phyloP scores from a whole-genome alignment of 192 early-diverging fungal species.

The Podila epigama region DNA sequence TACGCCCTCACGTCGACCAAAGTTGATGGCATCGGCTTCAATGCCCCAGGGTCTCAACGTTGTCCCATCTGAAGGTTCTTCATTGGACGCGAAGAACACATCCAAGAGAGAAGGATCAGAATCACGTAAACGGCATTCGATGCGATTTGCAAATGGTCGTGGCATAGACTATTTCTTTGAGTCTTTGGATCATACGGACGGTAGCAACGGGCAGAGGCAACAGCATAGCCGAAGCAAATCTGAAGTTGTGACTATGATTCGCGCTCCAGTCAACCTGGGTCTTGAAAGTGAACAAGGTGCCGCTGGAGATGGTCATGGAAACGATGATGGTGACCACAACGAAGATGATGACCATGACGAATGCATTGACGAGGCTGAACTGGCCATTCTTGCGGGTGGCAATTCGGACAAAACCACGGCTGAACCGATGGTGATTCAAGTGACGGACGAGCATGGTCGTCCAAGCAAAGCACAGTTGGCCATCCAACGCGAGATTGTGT shows the following conservation, averaged over 20 bases:
- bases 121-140: conserved; percentile 4
- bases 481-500: not conserved
- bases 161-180: conserved; percentile 4
- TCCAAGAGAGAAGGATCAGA: not conserved
- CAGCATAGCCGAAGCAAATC: not conserved
- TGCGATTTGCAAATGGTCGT: conserved; percentile 17
- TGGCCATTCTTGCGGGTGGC: not conserved
- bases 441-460: not conserved
- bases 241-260: too few relatives aligned
- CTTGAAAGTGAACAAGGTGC: too few relatives aligned
- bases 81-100: not conserved
- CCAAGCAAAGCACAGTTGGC: not conserved
- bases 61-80: too few relatives aligned
- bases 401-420: too few relatives aligned
- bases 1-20: conserved; percentile 3
- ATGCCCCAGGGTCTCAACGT: not conserved
- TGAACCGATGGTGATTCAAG: not conserved
- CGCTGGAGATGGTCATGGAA: too few relatives aligned
- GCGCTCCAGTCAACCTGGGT: too few relatives aligned
- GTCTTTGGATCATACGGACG: not conserved
- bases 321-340: too few relatives aligned
- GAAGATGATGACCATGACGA: too few relatives aligned
- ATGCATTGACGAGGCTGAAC: not conserved
- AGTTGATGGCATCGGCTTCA: not conserved
- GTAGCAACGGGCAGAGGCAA: not conserved